Base-by-base conservation (phyloP, 169 alveolate species). In the Plasmodium fragile region DNA sequence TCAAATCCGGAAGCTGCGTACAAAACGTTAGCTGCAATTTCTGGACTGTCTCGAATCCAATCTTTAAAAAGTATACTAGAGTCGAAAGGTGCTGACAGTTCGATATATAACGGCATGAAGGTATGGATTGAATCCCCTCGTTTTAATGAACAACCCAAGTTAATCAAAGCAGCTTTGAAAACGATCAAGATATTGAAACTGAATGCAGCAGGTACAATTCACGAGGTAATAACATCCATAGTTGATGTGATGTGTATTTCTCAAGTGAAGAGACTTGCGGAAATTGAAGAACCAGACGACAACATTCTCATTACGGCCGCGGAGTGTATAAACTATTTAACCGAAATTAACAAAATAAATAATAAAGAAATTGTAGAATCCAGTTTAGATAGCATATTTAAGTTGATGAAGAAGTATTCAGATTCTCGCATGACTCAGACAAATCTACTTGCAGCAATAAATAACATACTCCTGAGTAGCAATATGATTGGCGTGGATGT, bases 1-100 rank as follows among this genome's bases (percentile, higher is more conserved):
- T 92, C 96, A 11, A 97, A 95, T 36, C 97, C 97, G 32, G 98
- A 98, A 59, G 95, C 93, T 43, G 98, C 98, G 22, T 97, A 96
- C 89, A 95, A 95, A 73, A 96, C 96, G 25, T 85, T 98, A 75
- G 99, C 99, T 5, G 98, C 99, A 11, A 96, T 98, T 39, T 96
- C 99, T 0, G 99, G 99, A 22, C 93, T 98, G 11, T 96, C 97
- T 79, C 95, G 97, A 70, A 96, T 98, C 3, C 94, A 95, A 36
- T 93, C 97, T 4, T 94, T 97, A 45, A 91, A 96, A 45, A 96
- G 92, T 36, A 93, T 81, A 59, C 70, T 96, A 80, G 82, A 93
- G 10, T 79, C 95, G 0, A 91, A 93, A n/a, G 95, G 94, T 28
- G 95, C 95, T 28, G 93, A 92, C 41, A 65, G 55, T 65, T 83